Percentiles rank a stretch among this genome's conserved stretches.
Conservation (phyloP, 2,329 filamentous ascomycete genomes). For the Lachnellula willkommii region DNA sequence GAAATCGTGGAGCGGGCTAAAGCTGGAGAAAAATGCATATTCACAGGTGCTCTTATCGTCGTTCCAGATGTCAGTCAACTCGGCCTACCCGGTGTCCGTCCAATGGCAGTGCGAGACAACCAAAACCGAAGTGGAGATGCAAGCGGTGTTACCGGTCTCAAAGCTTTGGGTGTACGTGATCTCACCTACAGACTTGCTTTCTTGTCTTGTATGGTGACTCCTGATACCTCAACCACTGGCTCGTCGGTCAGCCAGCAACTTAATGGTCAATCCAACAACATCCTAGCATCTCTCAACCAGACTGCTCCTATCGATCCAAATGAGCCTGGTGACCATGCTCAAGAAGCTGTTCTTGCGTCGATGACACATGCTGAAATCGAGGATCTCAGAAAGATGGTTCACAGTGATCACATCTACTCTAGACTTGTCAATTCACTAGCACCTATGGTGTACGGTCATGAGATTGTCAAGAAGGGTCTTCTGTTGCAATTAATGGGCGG, state of each 20-base stretch:
- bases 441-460: constrained; percentile 95
- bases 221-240: constrained; percentile 76
- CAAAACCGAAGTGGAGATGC: constrained; percentile 72
- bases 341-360: constrained; percentile 79
- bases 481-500: constrained; percentile 94
- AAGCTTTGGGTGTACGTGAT: constrained; percentile 88
- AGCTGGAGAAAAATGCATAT: constrained; percentile 96
- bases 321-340: constrained; percentile 75
- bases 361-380: constrained; percentile 84
- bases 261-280: constrained; percentile 72
- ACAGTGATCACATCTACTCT: constrained; percentile 91
- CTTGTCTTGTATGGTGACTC: constrained; percentile 90
- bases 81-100: constrained; percentile 76
- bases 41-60: constrained; percentile 92
- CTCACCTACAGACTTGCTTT: constrained; percentile 96
- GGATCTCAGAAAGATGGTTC: constrained; percentile 87
- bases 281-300: constrained; percentile 77
- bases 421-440: constrained; percentile 89
- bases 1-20: constrained; percentile 98
- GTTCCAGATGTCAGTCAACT: constrained; percentile 96
- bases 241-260: constrained; percentile 64
- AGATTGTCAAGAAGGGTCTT: constrained; percentile 95
- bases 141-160: constrained; percentile 79
- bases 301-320: constrained; percentile 60
- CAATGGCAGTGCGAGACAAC: constrained; percentile 80